These are phyloP conservation scores for Diplotaxis tenuifolia DNA, from an alignment of 345 rosid species.

Conservation along the genomic window DNA sequence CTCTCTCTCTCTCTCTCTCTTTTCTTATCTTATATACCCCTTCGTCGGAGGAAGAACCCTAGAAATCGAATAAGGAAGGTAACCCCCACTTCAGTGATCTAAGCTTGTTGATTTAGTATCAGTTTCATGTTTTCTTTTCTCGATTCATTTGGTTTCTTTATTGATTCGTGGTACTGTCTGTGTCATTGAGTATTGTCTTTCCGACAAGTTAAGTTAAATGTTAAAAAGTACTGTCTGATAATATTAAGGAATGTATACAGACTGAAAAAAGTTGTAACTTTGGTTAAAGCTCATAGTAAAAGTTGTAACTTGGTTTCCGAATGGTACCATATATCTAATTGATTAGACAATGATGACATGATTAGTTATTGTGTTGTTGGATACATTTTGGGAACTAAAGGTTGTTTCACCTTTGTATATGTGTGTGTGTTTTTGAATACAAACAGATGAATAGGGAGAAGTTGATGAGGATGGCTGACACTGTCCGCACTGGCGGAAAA, in stretches of 20 bases:
- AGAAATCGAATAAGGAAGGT: conserved; percentile 33
- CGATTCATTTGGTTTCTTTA: neutral
- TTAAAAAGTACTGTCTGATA: neutral
- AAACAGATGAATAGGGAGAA: conserved; percentile 84
- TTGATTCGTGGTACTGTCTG: neutral
- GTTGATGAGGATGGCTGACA: conserved; percentile 91
- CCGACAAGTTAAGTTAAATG: neutral
- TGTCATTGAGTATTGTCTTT: neutral
- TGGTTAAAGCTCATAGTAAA: neutral
- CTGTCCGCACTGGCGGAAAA: conserved; percentile 98
- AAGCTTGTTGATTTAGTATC: neutral
- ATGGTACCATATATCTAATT: too few species aligned
- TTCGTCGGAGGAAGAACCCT: conserved; percentile 34
- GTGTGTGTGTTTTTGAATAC: neutral
- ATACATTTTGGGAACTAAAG: neutral
- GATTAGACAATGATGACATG: neutral
- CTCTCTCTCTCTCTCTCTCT: conserved; percentile 16
- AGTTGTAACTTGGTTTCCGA: too few species aligned
- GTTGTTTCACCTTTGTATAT: neutral
- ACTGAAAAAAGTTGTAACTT: conserved; percentile 4
- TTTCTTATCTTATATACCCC: conserved; percentile 35
- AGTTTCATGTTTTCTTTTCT: neutral
- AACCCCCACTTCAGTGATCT: neutral
- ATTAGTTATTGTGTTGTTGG: too few species aligned
- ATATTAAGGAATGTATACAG: neutral